Evolutionary conservation across 2,329 filamentous ascomycete species (phyloP).

Genomic region (Cytospora piceae): DNA sequence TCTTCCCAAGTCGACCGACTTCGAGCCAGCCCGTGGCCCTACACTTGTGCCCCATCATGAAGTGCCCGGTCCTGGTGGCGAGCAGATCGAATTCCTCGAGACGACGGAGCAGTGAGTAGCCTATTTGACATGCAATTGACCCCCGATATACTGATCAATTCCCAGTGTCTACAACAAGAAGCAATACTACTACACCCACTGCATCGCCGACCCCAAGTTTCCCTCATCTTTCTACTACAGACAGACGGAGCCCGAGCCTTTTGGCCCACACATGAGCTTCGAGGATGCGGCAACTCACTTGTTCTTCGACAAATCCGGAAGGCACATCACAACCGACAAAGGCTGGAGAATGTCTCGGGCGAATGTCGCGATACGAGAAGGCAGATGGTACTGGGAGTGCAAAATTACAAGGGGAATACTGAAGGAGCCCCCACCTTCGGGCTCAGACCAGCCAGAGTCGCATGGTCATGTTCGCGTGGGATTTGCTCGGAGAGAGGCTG

Average conservation of each 20-base stretch:
- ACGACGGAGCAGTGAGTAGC: slow-evolving; percentile 64
- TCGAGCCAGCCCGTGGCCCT: slow-evolving; percentile 61
- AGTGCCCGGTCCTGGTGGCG: slow-evolving; percentile 52
- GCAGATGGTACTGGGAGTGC: slow-evolving; percentile 92
- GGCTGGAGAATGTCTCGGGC: slow-evolving; percentile 90
- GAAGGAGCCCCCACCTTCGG: slow-evolving; percentile 43
- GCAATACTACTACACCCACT: slow-evolving; percentile 86
- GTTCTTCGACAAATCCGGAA: slow-evolving; percentile 76
- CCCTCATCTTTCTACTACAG: slow-evolving; percentile 87
- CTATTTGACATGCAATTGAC: neutral
- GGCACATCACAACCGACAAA: slow-evolving; percentile 84
- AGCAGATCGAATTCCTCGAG: slow-evolving; percentile 62
- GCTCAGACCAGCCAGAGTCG: slow-evolving; percentile 50
- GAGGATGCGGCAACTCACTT: slow-evolving; percentile 89
- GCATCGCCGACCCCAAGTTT: slow-evolving; percentile 86
- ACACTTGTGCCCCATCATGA: slow-evolving; percentile 61
- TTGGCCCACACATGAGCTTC: slow-evolving; percentile 83
- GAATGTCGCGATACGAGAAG: slow-evolving; percentile 88
- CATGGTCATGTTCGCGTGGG: slow-evolving; percentile 79
- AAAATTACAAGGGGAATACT: slow-evolving; percentile 80
- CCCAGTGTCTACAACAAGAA: slow-evolving; percentile 65
- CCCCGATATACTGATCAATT: slow-evolving; percentile 6
- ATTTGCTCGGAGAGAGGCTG: slow-evolving; percentile 80
- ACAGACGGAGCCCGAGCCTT: slow-evolving; percentile 83
- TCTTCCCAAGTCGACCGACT: slow-evolving; percentile 65